Base-by-base conservation (phyloP, 2,329 filamentous ascomycete species). In the Rutstroemia sp. region DNA sequence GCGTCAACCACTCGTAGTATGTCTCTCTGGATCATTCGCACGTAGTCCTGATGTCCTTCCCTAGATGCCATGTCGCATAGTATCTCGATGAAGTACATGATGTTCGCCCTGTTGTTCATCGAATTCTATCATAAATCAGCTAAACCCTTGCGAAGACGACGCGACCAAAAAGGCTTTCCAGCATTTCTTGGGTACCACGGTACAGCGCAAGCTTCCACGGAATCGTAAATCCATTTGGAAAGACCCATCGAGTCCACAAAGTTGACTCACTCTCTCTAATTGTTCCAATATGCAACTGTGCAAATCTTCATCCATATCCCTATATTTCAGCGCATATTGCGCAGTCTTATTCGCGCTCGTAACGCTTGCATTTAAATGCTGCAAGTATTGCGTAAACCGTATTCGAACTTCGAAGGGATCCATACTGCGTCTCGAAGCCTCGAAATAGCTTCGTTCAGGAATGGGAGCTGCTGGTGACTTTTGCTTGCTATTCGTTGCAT, bases 11-110 rank as follows among this genome's bases (percentile, higher is more conserved):
- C 88, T 9, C 88, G 81, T 37, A 95, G 78, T 42, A 99, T 95
- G 69, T 99, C 94, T 48, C 92, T 80, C 72, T 96, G 89, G 74
- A 99, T 89, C 90, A 97, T 96, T 51, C 87, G 83, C 27, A 96
- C 84, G 68, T 96, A 99, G 60, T 89, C 86, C 53, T 81, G 74
- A 64, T 94, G 85, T 90, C 88, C 63, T 84, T 87, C 60, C 83
- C 59, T 57, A 8, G 61, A 54, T 5, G 67, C 66, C 63, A 67
- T 65, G 69, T 97, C 92, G 69, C 95, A 88, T 64, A 99, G 89
- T 64, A 92, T 88, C 68, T 97, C 92, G 68, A 99, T 87, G 73
- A 99, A 99, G 73, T 95, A 99, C 88, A 99, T 95, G 71, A 99
- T 97, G 70, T 99, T 99, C 58, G 94, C 95, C 59, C 92, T 82